Evolutionary conservation across 2,329 filamentous ascomycete genomes (phyloP), one percentile per base, ranked within the genome.

Genomic region (Didymella pinodella): DNA sequence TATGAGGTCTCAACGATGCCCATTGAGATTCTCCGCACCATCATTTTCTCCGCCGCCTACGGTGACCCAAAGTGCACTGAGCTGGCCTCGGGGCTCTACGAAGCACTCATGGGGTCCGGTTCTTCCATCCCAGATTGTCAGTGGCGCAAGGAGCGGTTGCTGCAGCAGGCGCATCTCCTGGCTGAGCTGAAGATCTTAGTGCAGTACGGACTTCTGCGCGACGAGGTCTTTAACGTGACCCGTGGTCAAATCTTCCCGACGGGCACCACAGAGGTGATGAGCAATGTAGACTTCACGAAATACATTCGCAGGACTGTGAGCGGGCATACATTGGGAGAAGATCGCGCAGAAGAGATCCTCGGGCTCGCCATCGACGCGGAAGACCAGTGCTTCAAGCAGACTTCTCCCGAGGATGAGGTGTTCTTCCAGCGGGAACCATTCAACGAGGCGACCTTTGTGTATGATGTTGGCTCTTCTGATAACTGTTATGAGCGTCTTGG

Each of bases 191-290:
- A 46, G 38, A 40, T 20, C 32, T 18, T 49, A 38, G 16, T 32
- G 31, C 38, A 16, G 20, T 43, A 12, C n/a, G 55, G 25, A 1
- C 26, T 43, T 3, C 26, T 53, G 45, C 48, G 8, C 20, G n/a
- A 45, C 3, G n/a, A 49, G 8, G 6, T 53, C 12, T 49, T 53
- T 16, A n/a, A 12, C 3, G 36, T 41, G 1, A 12, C 53, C 4
- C 55, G 45, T 7, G 28, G 22, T 18, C 55, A 58, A 25, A 11
- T 58, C 7, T 58, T 48, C 22, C 49, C 49, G 7, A 53, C 29
- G 2, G n/a, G 7, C 11, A 32, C 4, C 1, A 49, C 55, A 16
- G 38, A 38, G 31, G 1, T 29, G 31, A 29, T 53, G 38, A 40
- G 31, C 0, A 26, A 36, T n/a, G 22, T 10, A 10, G 36, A 53